Base-by-base conservation (phyloP, 2,329 filamentous ascomycete genomes). In the Scorias spongiosa region DNA sequence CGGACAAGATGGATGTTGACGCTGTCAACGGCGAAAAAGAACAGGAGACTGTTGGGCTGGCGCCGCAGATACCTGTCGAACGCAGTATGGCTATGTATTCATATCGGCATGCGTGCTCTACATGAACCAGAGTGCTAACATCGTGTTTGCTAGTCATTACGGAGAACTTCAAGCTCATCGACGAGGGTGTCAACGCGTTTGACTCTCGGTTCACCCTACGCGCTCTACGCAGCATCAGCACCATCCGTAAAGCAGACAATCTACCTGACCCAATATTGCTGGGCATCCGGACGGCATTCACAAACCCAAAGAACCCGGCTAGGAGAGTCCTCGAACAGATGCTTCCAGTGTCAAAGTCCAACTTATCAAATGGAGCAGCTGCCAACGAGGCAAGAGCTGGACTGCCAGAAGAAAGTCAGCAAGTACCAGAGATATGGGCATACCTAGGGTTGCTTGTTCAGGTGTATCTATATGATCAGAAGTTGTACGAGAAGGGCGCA, bases 161-260 rank as follows among this genome's bases (percentile, higher is more conserved):
- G 68, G 81, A 77, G 72, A 95, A 93, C 68, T 95, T 95, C 61
- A 77, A 78, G 42, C 75, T 98, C 51, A 75, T 98, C 59, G 88
- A 95, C 59, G 83, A 87, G 58, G 91, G 88, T 52, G 89, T 98
- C 51, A 74, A 80, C 51, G 78, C 93, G 56, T 98, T 96, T 64
- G 91, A 98, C 67, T 79, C 88, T 47, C 81, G 91, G 70, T 98
- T 95, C 68, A 86, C 89, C 45, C 81, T 98, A 51, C 79, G 91
- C 60, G 91, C 91, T 49, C 76, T 98, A 51, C 83, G 91, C 57
- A 93, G 88, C 55, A 93, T 96, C 68, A 94, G 91, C 36, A 88
- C 87, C 44, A 80, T 96, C 63, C 86, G 91, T 63, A 96, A 96
- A 73, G 79, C 85, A 53, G 59, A 63, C 55, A 55, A 58, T 46